A percentile compares a stretch with the other conserved stretches of the same genome.
These are phyloP conservation scores for Sarocladium kiliense DNA, from an alignment of 2,329 filamentous ascomycete genomes.

Conservation along the genomic window DNA sequence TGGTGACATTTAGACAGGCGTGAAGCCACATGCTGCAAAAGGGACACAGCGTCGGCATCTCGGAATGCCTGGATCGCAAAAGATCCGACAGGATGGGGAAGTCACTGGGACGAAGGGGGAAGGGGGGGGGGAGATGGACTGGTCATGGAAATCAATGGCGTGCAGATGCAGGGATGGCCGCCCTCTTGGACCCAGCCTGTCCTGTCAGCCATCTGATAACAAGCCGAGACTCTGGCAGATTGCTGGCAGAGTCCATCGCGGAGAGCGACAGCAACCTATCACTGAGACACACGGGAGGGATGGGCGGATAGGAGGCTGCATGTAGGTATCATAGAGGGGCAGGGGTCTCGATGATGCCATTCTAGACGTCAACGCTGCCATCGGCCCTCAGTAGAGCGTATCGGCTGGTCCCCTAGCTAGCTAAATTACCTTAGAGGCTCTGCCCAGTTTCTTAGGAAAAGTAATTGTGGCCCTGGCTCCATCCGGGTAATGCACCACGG, in stretches of 20 bases:
- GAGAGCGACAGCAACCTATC: too few relatives aligned
- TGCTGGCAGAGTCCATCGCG: too few relatives aligned
- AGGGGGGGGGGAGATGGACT: neutral
- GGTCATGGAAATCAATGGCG: constrained; percentile 1
- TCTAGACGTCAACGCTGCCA: neutral
- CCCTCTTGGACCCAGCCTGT: neutral
- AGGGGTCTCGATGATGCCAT: constrained; percentile 2
- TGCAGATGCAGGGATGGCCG: constrained; percentile 3
- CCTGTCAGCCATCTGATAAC: too few relatives aligned
- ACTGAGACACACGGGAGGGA: too few relatives aligned
- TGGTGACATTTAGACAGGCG: too few relatives aligned
- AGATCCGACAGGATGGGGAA: neutral
- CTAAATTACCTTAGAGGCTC: too few relatives aligned
- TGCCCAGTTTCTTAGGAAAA: too few relatives aligned
- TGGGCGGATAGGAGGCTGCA: too few relatives aligned
- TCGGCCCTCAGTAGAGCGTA: neutral
- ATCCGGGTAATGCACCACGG: too few relatives aligned
- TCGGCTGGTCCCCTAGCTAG: neutral
- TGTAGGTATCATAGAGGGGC: neutral
- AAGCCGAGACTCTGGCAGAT: too few relatives aligned
- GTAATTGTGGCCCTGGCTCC: too few relatives aligned
- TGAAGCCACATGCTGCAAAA: too few relatives aligned
- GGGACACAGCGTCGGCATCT: neutral
- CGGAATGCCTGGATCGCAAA: neutral
- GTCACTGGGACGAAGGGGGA: neutral